Evolutionary conservation across 2,329 filamentous ascomycete species (phyloP).

Genomic region (Alternaria triticina): DNA sequence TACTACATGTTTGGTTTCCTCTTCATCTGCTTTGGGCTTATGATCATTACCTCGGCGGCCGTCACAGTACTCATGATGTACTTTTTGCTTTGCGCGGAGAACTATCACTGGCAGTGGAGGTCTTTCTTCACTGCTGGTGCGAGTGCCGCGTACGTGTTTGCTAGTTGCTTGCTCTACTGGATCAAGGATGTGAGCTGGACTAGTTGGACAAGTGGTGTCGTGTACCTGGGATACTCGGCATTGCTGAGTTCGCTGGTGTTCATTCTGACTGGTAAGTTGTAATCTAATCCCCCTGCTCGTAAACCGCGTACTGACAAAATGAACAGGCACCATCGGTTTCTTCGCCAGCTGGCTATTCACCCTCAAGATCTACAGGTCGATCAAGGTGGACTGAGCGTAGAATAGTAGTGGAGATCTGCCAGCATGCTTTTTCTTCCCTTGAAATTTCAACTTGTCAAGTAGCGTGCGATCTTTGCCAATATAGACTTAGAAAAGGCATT

Average conservation of each 20-base stretch:
- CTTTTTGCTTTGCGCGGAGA: constrained; percentile 92
- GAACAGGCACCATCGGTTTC: constrained; percentile 87
- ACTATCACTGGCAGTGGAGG: constrained; percentile 99
- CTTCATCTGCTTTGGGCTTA: constrained; percentile 95
- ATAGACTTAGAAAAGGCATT: background rate
- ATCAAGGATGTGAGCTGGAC: constrained; percentile 85
- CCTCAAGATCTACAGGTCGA: constrained; percentile 92
- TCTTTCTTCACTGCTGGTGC: constrained; percentile 91
- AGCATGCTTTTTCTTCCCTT: background rate
- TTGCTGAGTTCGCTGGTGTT: constrained; percentile 91
- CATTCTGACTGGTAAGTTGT: constrained; percentile 81
- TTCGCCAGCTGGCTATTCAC: constrained; percentile 95
- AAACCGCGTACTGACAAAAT: constrained; percentile 12
- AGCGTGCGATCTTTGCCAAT: background rate
- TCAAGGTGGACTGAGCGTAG: constrained; percentile 82
- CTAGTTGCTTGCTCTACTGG: constrained; percentile 91
- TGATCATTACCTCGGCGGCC: constrained; percentile 93
- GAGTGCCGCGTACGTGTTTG: constrained; percentile 88
- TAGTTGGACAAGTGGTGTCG: constrained; percentile 81
- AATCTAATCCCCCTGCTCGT: background rate
- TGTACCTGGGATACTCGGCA: constrained; percentile 92
- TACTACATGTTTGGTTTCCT: constrained; percentile 99
- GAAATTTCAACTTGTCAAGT: background rate
- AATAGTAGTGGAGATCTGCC: background rate
- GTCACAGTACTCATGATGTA: constrained; percentile 95